Base-by-base conservation (phyloP, 2,329 filamentous ascomycete species). In the Fusarium verrucosum region DNA sequence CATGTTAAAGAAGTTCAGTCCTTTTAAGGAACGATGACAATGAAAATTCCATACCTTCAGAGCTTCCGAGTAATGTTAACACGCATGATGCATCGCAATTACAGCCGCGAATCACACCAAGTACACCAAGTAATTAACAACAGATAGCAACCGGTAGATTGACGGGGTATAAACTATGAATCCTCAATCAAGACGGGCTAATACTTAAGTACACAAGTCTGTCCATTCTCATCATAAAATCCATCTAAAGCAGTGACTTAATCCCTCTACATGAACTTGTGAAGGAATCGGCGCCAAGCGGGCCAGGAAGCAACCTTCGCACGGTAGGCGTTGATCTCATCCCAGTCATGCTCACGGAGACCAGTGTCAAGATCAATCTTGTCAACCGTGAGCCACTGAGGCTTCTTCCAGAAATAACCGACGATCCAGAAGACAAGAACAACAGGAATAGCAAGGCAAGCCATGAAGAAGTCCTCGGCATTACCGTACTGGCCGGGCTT, bases 301-400 rank as follows among this genome's bases (percentile, higher is more conserved):
- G 85, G 84, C 79, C 78, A 82, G 3, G 74, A 50, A 14, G 81
- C 82, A 23, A 85, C 74, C 72, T 78, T 72, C 22, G 77, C 82
- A 32, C 81, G 80, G 69, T 83, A 78, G n/a, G 76, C 81, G 70
- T 87, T 82, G 74, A 88, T 86, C 16, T 76, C 75, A 8, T 88
- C 86, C 85, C 85, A 89, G 72, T 90, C 83, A 46, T 89, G 81
- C 75, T 86, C 83, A 57, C 88, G 82, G 35, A 88, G 83, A 61
- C 88, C 88, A 25, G 82, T 83, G 71, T 91, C 88, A 50, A 91
- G 82, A 67, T 91, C 88, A 56, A 92, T 90, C 66, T 90, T 77
- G 25, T 80, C 76, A 4, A 85, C 74, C 22, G 74, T 81, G 50
- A 88, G 79, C 85, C 86, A 90, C 17, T 83, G 83, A 22, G 80